phyloP scores from a whole-genome alignment of 108 stramenopile species.

The Pseudonitzschia pungens region DNA sequence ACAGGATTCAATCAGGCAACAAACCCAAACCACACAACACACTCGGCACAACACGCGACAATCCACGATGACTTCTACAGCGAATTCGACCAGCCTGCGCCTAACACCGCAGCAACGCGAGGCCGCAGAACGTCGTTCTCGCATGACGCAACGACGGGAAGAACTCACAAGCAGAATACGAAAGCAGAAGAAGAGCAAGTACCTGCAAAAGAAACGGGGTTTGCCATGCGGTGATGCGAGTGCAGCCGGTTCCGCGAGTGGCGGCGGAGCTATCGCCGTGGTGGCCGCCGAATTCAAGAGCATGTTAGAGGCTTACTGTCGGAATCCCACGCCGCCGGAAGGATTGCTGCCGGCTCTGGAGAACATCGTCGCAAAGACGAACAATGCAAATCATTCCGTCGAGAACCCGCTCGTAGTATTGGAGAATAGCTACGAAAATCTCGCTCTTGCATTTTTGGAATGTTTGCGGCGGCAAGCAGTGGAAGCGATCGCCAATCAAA shows the following conservation, averaged over 20 bases:
- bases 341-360: not conserved
- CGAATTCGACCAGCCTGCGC: not conserved
- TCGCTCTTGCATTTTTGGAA: slow-evolving; percentile 9
- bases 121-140: slow-evolving; percentile 22
- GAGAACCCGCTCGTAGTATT: slow-evolving; percentile 9
- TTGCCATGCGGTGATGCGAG: not conserved
- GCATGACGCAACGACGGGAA: slow-evolving; percentile 34
- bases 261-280: not conserved
- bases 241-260: not conserved
- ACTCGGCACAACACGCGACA: not conserved
- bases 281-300: not conserved
- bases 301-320: not conserved
- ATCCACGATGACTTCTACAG: not conserved
- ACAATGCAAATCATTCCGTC: not conserved
- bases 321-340: not conserved
- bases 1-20: no score
- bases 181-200: slow-evolving; percentile 36
- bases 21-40: no score
- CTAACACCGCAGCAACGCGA: slow-evolving; percentile 30
- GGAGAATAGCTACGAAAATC: slow-evolving; percentile 6
- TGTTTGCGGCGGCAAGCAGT: slow-evolving; percentile 14
- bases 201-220: slow-evolving; percentile 27
- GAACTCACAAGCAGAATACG: slow-evolving; percentile 28
- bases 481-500: not conserved
- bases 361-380: not conserved